Percentiles rank a stretch among this genome's conserved stretches.
These are phyloP conservation scores for Kwoniella europaea DNA, from an alignment of 768 basidiomycete species.

Conservation along the genomic window DNA sequence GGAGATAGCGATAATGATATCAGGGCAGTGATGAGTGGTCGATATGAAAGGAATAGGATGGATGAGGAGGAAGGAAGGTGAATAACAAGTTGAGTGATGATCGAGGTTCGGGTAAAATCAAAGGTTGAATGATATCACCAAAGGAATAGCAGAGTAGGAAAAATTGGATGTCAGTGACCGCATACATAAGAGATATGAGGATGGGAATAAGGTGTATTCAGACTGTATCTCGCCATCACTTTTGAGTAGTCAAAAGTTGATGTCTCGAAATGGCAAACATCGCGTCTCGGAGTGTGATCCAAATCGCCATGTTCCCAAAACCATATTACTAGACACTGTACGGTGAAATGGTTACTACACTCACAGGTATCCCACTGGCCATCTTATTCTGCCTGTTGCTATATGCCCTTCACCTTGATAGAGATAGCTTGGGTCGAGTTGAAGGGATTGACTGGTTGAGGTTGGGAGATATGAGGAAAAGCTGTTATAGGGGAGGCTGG, in stretches of 20 bases:
- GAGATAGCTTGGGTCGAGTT: conserved; percentile 1
- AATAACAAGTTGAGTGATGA: neutral
- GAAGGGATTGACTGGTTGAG: neutral
- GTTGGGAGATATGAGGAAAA: neutral
- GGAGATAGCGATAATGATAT: neutral
- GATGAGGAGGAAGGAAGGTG: neutral
- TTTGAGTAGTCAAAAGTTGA: neutral
- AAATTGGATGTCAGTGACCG: neutral
- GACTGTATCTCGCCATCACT: conserved; percentile 20
- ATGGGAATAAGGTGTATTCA: conserved; percentile 8
- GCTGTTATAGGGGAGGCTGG: conserved; percentile 16
- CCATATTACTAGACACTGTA: neutral
- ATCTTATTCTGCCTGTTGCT: conserved; percentile 18
- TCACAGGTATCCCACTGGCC: conserved; percentile 48
- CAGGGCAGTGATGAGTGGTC: conserved; percentile 1
- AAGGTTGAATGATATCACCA: conserved; percentile 12
- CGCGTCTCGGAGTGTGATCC: conserved; percentile 17
- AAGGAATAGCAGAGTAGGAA: conserved; percentile 2
- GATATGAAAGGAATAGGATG: neutral
- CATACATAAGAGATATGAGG: neutral
- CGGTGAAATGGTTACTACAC: conserved; percentile 5
- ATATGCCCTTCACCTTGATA: neutral
- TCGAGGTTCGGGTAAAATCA: neutral
- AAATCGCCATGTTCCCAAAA: conserved; percentile 26
- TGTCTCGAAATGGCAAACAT: conserved; percentile 25